Base-by-base conservation (phyloP, 2,329 filamentous ascomycete genomes). In the Fusarium staphyleae region DNA sequence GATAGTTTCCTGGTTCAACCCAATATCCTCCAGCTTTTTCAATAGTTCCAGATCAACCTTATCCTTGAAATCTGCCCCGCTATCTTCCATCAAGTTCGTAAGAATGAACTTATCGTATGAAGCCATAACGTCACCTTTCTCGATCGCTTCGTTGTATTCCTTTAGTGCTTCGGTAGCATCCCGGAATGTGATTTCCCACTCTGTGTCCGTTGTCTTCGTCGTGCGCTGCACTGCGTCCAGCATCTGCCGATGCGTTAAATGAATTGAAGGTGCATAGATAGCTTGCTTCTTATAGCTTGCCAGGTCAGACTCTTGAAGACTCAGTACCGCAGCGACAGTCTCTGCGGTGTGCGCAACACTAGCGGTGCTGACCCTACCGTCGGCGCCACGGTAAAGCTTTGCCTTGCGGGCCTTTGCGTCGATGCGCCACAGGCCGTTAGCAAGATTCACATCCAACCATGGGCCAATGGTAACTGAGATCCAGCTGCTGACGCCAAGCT, bases 401-500 rank as follows among this genome's bases (percentile, higher is more conserved):
- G 52, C 57, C 39, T 50, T 61, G 8, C 34, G 37, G 5, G 39
- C 22, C 15, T 39, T 15, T 7, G 39, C 4, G 12, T 61, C 36
- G 12, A 61, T 29, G 5, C 57, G 33, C 57, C 42, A 61, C 3
- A 61, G 32, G 6, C 45, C 57, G 7, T 22, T 43, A n/a, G 30
- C 18, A 9, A 57, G 22, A 14, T 52, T 48, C 18, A 48, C 41
- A 6, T 61, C 48, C 2, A 54, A 16, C 26, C 55, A 51, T 2
- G 54, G 16, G 1, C 57, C 57, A 3, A 61, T 48, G 1, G 57
- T 39, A 13, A 57, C 18, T 2, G 52, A 60, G 14, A 60, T 28
- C 48, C 48, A 60, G 10, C 52, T 61, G 10, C 52, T 57, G 15
- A 50, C 44, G 14, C 52, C 41, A 10, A 60, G 45, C 12, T 54